Evolutionary conservation across 148 eudicot genomes (phyloP).

Genomic region (Rhododendron kiyosumense): DNA sequence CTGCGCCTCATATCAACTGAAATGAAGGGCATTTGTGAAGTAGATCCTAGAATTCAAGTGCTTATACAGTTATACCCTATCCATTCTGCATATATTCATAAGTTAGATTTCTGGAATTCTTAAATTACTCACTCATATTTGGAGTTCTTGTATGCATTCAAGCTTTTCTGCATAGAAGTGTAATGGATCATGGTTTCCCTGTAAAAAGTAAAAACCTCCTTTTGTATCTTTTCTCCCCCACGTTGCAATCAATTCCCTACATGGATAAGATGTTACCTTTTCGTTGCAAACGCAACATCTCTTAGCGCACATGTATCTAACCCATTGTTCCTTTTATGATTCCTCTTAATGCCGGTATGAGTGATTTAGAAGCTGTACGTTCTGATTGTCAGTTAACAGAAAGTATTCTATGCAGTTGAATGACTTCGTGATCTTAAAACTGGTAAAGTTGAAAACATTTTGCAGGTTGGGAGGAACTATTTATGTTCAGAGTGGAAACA

Average conservation of each 20-base stretch:
- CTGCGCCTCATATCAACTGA: neutral
- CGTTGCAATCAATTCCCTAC: neutral
- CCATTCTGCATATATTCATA: neutral
- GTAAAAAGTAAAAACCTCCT: neutral
- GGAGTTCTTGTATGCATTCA: neutral
- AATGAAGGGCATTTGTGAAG: neutral
- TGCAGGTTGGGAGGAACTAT: constrained; percentile 92
- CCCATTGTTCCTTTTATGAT: neutral
- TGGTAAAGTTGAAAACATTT: constrained; percentile 11
- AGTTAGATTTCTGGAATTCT: neutral
- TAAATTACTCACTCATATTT: neutral
- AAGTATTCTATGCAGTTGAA: neutral
- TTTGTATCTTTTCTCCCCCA: neutral
- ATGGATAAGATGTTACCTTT: neutral
- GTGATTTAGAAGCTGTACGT: neutral
- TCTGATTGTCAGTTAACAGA: neutral
- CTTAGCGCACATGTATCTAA: neutral
- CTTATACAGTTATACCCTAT: neutral
- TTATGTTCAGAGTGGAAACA: constrained; percentile 93
- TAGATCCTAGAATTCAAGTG: neutral
- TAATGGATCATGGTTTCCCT: neutral
- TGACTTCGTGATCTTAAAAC: constrained; percentile 14
- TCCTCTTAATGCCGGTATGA: neutral
- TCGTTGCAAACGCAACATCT: neutral
- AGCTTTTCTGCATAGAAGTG: neutral